These are phyloP conservation scores for Galerina marginata DNA, from an alignment of 768 basidiomycete species.

Conservation along the genomic window DNA sequence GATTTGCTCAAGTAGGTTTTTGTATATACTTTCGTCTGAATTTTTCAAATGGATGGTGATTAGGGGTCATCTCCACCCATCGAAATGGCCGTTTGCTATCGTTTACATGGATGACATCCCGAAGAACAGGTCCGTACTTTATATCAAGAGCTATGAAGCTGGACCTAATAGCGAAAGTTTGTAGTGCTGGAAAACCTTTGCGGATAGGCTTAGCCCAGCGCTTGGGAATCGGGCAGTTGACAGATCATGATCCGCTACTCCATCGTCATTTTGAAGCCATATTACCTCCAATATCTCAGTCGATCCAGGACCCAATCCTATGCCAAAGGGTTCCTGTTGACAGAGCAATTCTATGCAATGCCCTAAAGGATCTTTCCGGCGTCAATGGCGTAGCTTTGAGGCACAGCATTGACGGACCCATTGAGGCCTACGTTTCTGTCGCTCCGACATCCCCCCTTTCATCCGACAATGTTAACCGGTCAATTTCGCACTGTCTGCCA, in stretches of 20 bases:
- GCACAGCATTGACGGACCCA: constrained; percentile 32
- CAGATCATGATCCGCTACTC: constrained; percentile 38
- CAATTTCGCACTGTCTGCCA: constrained; percentile 32
- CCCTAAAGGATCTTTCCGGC: constrained; percentile 32
- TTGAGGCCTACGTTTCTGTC: constrained; percentile 45
- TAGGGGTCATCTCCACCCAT: constrained; percentile 51
- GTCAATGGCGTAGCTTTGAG: constrained; percentile 43
- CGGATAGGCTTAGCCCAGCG: constrained; percentile 49
- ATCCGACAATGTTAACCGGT: constrained; percentile 22
- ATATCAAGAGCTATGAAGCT: neutral
- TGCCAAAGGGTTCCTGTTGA: constrained; percentile 39
- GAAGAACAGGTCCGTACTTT: constrained; percentile 41
- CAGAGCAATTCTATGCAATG: constrained; percentile 28
- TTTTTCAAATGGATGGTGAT: neutral
- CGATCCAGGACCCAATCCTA: constrained; percentile 43
- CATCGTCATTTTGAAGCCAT: constrained; percentile 48
- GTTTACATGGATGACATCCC: constrained; percentile 55
- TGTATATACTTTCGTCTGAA: neutral
- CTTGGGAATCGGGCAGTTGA: constrained; percentile 41
- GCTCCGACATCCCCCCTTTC: constrained; percentile 21
- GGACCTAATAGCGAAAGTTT: neutral
- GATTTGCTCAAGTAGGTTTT: constrained; percentile 42
- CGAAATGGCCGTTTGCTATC: constrained; percentile 54
- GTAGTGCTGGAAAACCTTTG: constrained; percentile 50
- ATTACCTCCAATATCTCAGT: constrained; percentile 34